A percentile compares a stretch with the other conserved stretches of the same genome.
Conservation (phyloP, 1,139 yeast genomes). For the Sugiyamaella castrensis region DNA sequence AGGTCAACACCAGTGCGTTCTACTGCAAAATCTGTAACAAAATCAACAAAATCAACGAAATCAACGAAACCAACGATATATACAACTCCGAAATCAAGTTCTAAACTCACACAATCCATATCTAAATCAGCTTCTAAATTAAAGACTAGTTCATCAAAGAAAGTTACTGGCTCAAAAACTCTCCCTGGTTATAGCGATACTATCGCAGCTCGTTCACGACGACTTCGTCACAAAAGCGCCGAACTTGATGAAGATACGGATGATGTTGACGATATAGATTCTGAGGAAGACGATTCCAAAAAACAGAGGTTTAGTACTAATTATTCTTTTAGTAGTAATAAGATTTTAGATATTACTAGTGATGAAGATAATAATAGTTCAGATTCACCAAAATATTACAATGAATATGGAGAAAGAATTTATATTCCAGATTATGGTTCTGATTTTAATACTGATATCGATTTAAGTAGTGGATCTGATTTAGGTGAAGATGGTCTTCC, state of each 20-base stretch:
- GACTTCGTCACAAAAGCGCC: too few species aligned
- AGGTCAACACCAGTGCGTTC: conserved; percentile 2
- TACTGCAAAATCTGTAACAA: conserved; percentile 9
- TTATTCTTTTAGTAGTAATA: too few species aligned
- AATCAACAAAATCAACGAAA: background rate
- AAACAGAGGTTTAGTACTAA: too few species aligned
- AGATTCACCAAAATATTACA: background rate
- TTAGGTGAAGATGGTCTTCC: background rate
- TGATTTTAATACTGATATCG: conserved; percentile 12
- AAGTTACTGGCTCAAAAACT: too few species aligned
- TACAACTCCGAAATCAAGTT: background rate
- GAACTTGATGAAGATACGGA: too few species aligned
- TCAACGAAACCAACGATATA: background rate
- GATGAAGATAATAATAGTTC: too few species aligned
- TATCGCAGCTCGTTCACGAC: too few species aligned
- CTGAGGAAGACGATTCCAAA: too few species aligned
- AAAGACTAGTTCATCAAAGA: background rate
- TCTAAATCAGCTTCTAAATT: background rate
- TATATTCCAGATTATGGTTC: conserved; percentile 13
- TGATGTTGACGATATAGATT: too few species aligned
- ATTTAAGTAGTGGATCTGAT: conserved; percentile 8
- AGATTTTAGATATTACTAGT: too few species aligned
- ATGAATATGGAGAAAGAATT: conserved; percentile 2
- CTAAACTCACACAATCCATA: background rate
- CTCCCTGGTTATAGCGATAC: too few species aligned